These are phyloP conservation scores for Polysphondylium violaceum DNA, from an alignment of 78 protist genomes.

Conservation along the genomic window DNA sequence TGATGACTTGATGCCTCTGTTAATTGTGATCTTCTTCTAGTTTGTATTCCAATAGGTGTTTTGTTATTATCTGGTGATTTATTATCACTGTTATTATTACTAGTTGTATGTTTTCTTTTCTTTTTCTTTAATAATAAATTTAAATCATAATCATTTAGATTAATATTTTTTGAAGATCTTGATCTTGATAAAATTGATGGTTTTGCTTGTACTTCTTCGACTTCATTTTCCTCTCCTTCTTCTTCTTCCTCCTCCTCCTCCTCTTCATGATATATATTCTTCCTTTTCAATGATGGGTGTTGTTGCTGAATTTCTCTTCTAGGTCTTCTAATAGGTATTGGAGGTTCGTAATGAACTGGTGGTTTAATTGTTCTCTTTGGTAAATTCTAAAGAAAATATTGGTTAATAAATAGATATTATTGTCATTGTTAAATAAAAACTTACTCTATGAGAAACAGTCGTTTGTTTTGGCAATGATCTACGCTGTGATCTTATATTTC, in stretches of 20 bases:
- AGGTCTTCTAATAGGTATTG: neutral
- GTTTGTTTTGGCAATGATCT: too few relatives aligned
- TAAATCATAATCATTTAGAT: neutral
- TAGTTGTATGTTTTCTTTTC: neutral
- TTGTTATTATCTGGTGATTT: neutral
- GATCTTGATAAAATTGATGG: slow-evolving; percentile 4
- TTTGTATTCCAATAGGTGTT: neutral
- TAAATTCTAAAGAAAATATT: neutral
- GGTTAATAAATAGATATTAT: too few relatives aligned
- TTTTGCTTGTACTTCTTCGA: neutral
- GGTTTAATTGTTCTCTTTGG: neutral
- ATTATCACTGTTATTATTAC: neutral
- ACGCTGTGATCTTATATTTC: neutral
- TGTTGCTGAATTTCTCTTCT: neutral
- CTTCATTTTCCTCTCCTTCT: neutral
- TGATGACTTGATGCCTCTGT: neutral
- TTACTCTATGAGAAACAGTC: too few relatives aligned
- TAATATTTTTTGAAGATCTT: slow-evolving; percentile 5
- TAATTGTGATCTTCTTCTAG: neutral
- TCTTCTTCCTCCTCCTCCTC: slow-evolving; percentile 35
- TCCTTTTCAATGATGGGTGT: neutral
- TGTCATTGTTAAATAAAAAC: too few relatives aligned
- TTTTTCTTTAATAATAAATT: neutral
- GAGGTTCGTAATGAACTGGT: neutral
- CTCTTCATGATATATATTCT: neutral